Evolutionary conservation across 768 basidiomycete genomes (phyloP).

Genomic region (Lentinula sp.): DNA sequence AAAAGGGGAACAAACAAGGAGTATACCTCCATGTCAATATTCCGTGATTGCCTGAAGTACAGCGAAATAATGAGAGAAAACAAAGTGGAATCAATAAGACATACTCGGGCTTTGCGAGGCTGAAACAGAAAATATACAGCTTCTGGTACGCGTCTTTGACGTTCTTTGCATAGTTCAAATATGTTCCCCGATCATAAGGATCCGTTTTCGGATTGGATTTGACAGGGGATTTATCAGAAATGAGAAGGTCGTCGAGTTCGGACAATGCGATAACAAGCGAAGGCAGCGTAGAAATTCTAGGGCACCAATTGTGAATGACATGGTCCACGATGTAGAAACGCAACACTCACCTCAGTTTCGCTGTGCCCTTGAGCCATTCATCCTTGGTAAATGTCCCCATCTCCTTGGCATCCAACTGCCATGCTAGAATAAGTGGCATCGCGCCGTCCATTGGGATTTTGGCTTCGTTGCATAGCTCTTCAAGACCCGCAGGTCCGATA

Average conservation of each 20-base stretch:
- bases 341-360: slow-evolving; percentile 34
- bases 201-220: slow-evolving; percentile 27
- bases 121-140: slow-evolving; percentile 69
- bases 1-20: slow-evolving; percentile 8
- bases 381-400: slow-evolving; percentile 66
- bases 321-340: not conserved
- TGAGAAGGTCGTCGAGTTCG: slow-evolving; percentile 62
- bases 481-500: slow-evolving; percentile 72
- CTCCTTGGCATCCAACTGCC: slow-evolving; percentile 66
- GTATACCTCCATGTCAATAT: slow-evolving; percentile 75
- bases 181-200: slow-evolving; percentile 50
- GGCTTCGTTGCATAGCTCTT: slow-evolving; percentile 62
- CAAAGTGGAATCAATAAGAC: slow-evolving; percentile 19
- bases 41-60: slow-evolving; percentile 52
- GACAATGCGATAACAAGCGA: slow-evolving; percentile 43
- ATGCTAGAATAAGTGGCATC: slow-evolving; percentile 65
- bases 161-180: slow-evolving; percentile 44
- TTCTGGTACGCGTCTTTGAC: slow-evolving; percentile 49
- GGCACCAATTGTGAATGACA: not conserved
- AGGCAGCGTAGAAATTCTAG: slow-evolving; percentile 45
- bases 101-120: slow-evolving; percentile 66
- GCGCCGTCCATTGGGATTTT: slow-evolving; percentile 71
- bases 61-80: not conserved
- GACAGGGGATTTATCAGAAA: slow-evolving; percentile 39
- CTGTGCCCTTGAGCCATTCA: slow-evolving; percentile 64